Evolutionary conservation across 1,139 yeast genomes (phyloP).

Genomic region (Dujonia santamariae): DNA sequence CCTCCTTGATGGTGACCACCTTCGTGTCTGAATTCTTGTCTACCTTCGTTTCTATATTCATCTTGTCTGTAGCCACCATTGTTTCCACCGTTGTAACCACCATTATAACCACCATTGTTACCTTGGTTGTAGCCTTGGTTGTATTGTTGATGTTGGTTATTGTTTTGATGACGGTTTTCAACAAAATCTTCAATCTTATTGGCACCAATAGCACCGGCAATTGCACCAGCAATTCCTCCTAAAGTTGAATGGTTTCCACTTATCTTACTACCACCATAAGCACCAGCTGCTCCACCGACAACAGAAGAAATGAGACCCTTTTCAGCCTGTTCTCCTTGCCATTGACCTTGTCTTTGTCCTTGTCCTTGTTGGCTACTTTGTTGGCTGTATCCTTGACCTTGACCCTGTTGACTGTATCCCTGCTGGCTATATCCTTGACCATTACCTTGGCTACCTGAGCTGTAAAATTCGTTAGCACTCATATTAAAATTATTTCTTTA

Average conservation of each 20-base stretch:
- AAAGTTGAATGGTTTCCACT: constrained; percentile 47
- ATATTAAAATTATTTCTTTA: no score
- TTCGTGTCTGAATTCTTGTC: no score
- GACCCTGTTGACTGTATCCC: constrained; percentile 4
- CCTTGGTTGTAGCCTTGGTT: constrained; percentile 13
- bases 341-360: constrained; percentile 15
- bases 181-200: constrained; percentile 47
- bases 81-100: constrained; percentile 16
- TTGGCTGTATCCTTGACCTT: constrained; percentile 7
- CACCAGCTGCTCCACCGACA: constrained; percentile 63
- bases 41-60: constrained; percentile 15
- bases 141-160: constrained; percentile 15
- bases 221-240: constrained; percentile 56
- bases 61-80: constrained; percentile 11
- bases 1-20: constrained; percentile 12
- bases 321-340: constrained; percentile 30
- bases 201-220: constrained; percentile 60
- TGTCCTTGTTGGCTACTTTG: constrained; percentile 14
- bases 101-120: constrained; percentile 13
- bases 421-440: constrained; percentile 7
- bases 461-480: constrained; percentile 56
- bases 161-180: constrained; percentile 23
- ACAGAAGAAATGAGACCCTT: constrained; percentile 56
- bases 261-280: constrained; percentile 44
- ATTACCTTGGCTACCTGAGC: constrained; percentile 45